Evolutionary conservation across 192 early-diverging fungal species (phyloP), one percentile per base, ranked within the genome.

Genomic region (Chytriomyces hyalinus): DNA sequence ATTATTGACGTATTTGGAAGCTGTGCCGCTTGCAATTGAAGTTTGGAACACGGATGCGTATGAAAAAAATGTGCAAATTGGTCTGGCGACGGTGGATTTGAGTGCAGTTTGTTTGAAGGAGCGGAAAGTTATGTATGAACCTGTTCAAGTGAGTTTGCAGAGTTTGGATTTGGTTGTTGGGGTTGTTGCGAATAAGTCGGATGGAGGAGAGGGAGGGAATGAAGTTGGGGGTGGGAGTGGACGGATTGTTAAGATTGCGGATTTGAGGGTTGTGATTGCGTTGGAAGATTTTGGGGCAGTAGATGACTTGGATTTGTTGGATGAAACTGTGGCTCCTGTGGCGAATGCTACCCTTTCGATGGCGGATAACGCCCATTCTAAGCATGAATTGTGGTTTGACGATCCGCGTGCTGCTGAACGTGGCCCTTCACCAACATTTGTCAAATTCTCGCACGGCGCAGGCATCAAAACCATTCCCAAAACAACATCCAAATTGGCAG

Each of bases 201-300:
- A 65, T 65, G 64, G 64, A 20, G 36, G 64, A 11, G 36, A 22
- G 47, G 0, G 24, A 26, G 24, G 24, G n/a, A n/a, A n/a, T n/a
- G n/a, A 26, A 26, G 24, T 26, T 49, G 74, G 47, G 67, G 50
- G 46, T 49, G 72, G n/a, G 8, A 13, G 15, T n/a, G 63, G 43
- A 17, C 20, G 28, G 24, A 49, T 50, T 46, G 61, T 48, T 20
- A 82, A 83, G 67, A 62, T 85, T 22, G 80, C 65, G 22, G 83
- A 87, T 6, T 51, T 89, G 43, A 43, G 80, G 7, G 70, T 86
- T 1, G 73, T 88, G 49, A 57, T 88, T 48, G 75, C 85, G n/a
- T 59, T 89, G 6, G 87, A 89, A 77, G 87, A 89, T 68, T 88
- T 88, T 76, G 87, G 87, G 15, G 22, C 77, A 17, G 78, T 89